A percentile compares a stretch with the other conserved stretches of the same genome.
These are phyloP conservation scores for Combretum micranthum DNA, from an alignment of 345 rosid genomes.

Conservation along the genomic window DNA sequence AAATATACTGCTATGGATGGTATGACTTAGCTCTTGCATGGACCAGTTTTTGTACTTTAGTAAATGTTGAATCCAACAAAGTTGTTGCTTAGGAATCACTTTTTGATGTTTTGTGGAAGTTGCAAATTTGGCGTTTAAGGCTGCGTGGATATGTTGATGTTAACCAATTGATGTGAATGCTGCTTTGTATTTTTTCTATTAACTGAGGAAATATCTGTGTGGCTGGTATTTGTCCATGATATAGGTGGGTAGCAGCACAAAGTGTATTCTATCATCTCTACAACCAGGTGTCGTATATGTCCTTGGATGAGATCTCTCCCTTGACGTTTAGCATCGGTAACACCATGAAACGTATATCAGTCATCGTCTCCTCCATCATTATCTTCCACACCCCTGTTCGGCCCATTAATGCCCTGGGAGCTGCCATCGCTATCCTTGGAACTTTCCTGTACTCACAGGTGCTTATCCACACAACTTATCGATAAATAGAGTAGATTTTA, in stretches of 20 bases:
- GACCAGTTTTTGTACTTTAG: too few relatives aligned
- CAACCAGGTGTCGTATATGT: slow-evolving; percentile 98
- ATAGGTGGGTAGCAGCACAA: slow-evolving; percentile 94
- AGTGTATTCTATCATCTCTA: slow-evolving; percentile 97
- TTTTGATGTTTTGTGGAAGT: not conserved
- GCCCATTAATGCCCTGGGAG: slow-evolving; percentile 90
- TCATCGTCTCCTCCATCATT: slow-evolving; percentile 93
- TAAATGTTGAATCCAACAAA: too few relatives aligned
- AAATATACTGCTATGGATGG: too few relatives aligned
- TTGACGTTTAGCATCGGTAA: slow-evolving; percentile 95
- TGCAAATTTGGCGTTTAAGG: not conserved
- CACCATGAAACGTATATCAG: slow-evolving; percentile 96
- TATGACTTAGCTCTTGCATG: too few relatives aligned
- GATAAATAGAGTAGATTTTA: too few relatives aligned
- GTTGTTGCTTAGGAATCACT: not conserved
- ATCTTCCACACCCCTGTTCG: slow-evolving; percentile 96
- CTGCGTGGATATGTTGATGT: not conserved
- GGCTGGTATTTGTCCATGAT: slow-evolving; percentile 12
- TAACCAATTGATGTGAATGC: not conserved
- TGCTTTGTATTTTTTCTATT: slow-evolving; percentile 1
- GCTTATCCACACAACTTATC: not conserved
- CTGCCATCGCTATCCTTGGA: slow-evolving; percentile 92
- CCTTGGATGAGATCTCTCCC: slow-evolving; percentile 91
- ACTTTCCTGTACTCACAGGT: slow-evolving; percentile 99
- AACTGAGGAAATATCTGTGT: slow-evolving; percentile 3